Evolutionary conservation across 805 yeast genomes (phyloP), one percentile per base, ranked within the genome.

Genomic region (Ogataea corticis): DNA sequence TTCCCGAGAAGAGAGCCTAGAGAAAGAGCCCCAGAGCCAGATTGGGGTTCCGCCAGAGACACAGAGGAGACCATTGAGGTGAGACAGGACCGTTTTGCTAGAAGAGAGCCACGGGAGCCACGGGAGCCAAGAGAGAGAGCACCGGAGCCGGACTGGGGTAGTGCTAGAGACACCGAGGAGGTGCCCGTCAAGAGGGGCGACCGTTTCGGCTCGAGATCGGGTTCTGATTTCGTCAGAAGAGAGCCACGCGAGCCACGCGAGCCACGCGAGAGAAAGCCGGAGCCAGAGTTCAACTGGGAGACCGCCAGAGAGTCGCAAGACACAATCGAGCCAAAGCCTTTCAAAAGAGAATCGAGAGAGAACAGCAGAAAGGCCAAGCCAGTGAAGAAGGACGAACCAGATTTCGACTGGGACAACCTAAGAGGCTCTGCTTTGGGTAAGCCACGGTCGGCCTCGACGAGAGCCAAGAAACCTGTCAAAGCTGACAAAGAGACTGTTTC

Each of bases 131-230:
- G 73, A 63, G 69, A 67, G 50, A 79, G 75, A 56, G 82, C 75
- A 57, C 79, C 80, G 41, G 79, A 80, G 34, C 67, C 81, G 45
- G 87, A 83, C 65, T 81, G 86, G 80, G 68, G 72, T 39, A 44
- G 70, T 21, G 77, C 72, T 23, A 68, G 79, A 61, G 53, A 57
- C 28, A 66, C 65, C 13, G 52, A 50, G 34, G 55, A 54, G 66
- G 41, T 36, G 17, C 41, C 33, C 16, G 42, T 14, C n/a, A 21
- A 18, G 18, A 31, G 25, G 17, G 15, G 32, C n/a, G 43, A 40
- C 21, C 32, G 48, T 19, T 34, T 32, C n/a, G 49, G 40, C 62
- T 55, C 71, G 56, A 69, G 61, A 46, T 71, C 65, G 46, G 68
- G 70, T 44, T 46, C 65, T 27, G 74, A 70, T 43, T 66, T 72